A percentile compares a stretch with the other conserved stretches of the same genome.
Evolutionary conservation across 2,329 filamentous ascomycete genomes (phyloP).

Genomic region (Colletotrichum cuscutae): DNA sequence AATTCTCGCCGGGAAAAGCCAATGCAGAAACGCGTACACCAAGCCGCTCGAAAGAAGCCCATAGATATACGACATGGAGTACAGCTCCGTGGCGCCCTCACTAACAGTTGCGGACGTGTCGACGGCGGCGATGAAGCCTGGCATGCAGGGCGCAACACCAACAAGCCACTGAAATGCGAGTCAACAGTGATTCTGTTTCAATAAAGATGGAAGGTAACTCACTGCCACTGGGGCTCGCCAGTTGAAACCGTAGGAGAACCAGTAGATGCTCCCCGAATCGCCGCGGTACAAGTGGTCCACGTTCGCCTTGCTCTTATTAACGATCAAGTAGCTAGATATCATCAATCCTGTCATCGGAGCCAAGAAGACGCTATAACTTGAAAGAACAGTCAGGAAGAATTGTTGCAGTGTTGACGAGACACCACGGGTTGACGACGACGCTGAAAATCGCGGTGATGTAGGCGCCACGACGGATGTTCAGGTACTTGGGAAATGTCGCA

Average conservation of each 20-base stretch:
- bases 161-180: background rate
- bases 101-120: conserved; percentile 42
- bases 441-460: conserved; percentile 49
- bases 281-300: conserved; percentile 48
- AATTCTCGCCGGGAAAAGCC: conserved; percentile 39
- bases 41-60: conserved; percentile 48
- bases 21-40: conserved; percentile 46
- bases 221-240: conserved; percentile 52
- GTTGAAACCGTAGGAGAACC: conserved; percentile 52
- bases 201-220: conserved; percentile 34
- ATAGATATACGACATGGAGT: conserved; percentile 51
- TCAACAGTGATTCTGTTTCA: background rate
- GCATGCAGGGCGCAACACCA: background rate
- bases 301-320: conserved; percentile 47
- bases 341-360: conserved; percentile 53
- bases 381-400: conserved; percentile 48
- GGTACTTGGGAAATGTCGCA: conserved; percentile 48
- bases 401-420: conserved; percentile 49
- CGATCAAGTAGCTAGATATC: conserved; percentile 47
- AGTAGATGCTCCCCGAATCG: conserved; percentile 47
- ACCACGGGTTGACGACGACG: conserved; percentile 50
- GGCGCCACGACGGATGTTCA: conserved; percentile 51
- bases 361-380: conserved; percentile 49
- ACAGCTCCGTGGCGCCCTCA: conserved; percentile 50
- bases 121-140: background rate